Evolutionary conservation across 2,329 filamentous ascomycete genomes (phyloP).

Genomic region (Aspergillus calidoustus): DNA sequence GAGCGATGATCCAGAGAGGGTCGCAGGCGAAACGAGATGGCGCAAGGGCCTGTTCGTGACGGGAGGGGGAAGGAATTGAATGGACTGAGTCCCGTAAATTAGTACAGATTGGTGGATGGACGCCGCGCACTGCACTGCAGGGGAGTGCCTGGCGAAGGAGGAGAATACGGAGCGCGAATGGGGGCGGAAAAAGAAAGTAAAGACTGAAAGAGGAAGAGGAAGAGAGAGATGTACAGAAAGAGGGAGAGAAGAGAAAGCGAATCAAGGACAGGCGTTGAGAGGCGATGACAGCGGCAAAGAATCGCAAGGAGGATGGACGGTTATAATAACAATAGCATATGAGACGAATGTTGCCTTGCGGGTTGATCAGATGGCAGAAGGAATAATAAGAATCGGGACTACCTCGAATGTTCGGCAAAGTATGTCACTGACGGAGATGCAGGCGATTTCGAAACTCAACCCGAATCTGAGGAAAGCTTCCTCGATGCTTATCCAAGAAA

Average conservation of each 20-base stretch:
- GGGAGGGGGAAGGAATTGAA: neutral
- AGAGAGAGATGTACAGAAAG: neutral
- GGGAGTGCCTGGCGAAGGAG: neutral
- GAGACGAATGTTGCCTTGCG: neutral
- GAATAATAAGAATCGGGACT: constrained; percentile 20
- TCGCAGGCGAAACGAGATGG: neutral
- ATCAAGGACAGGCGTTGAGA: neutral
- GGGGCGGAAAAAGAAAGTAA: neutral
- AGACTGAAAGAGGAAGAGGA: neutral
- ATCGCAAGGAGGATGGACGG: constrained; percentile 1
- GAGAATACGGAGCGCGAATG: neutral
- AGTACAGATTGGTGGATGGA: constrained; percentile 3
- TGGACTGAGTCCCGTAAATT: constrained; percentile 1
- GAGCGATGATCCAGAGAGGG: constrained; percentile 1
- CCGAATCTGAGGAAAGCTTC: constrained; percentile 6
- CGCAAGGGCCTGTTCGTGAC: constrained; percentile 4
- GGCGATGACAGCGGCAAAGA: constrained; percentile 3
- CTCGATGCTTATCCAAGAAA: constrained; percentile 7
- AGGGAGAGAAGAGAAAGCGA: neutral
- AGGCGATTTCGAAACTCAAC: constrained; percentile 16
- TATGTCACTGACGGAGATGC: constrained; percentile 16
- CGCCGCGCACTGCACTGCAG: neutral
- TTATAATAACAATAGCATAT: neutral
- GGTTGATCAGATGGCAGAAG: constrained; percentile 6
- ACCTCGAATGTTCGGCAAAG: neutral